Base-by-base conservation (phyloP, 768 basidiomycete genomes). In the Boletus bicolor region DNA sequence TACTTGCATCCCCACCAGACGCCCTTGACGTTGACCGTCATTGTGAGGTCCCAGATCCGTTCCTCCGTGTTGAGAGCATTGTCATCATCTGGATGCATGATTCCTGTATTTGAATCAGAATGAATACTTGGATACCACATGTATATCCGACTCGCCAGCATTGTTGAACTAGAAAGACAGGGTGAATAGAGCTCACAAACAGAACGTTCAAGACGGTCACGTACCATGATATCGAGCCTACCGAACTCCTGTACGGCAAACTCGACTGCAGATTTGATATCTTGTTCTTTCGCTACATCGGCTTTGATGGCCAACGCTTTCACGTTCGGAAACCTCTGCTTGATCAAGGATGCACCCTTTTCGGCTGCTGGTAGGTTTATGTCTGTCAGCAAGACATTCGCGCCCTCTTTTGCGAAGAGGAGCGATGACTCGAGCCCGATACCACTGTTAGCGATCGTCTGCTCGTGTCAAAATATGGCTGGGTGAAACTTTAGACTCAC, bases 1-100 rank as follows among this genome's bases (percentile, higher is more conserved):
- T 98, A 87, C 75, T 98, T 98, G 80, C 90, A 95, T 34, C 97
- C 97, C 87, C 89, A 99, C 97, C 96, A 98, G 56, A 98, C 97
- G 49, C 97, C 97, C 75, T 98, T 99, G 67, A 96, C 83, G 72
- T 98, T 98, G 77, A 98, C 85, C 59, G 87, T 82, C 87, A 91
- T 91, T 2, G 91, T 93, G 54, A 93, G 77, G 68, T 92, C 91
- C 96, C 97, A 99, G 73, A 98, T 93, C 49, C 80, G 83, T 74
- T 99, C 97, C 68, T 96, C 93, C 17, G 97, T 99, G 71, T 93
- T 96, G 66, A 98, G 77, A 12, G 96, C 97, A 68, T 93, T 87
- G 68, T 97, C 96, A 64, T 99, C 96, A 10, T 78, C 84, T 17
- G 93, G 86, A 69, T 98, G 97, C 97, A 99, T 99, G 67, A 99